These are phyloP conservation scores for Trichosporon ovoides DNA, from an alignment of 1,284 basidiomycete species.

Conservation along the genomic window DNA sequence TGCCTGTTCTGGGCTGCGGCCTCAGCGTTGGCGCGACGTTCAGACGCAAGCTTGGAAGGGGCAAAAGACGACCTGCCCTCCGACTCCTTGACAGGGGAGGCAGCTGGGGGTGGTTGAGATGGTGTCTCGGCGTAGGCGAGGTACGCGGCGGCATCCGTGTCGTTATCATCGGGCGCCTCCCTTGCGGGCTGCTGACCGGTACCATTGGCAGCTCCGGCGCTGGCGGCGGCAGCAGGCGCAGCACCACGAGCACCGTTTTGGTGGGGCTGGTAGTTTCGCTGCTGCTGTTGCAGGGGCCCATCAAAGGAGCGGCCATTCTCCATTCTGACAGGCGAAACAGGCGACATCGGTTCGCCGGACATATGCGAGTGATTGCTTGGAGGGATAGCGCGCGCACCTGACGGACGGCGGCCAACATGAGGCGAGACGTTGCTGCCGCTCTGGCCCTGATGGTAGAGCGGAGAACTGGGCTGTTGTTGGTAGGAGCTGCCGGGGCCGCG, in stretches of 20 bases:
- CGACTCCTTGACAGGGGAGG: not conserved
- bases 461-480: not conserved
- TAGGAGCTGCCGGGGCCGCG: not conserved
- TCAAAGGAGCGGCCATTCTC: not conserved
- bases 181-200: not conserved
- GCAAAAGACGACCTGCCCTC: slow-evolving; percentile 72
- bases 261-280: not conserved
- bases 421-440: not conserved
- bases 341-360: not conserved
- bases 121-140: slow-evolving; percentile 39
- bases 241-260: not conserved
- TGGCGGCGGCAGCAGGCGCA: not conserved
- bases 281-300: not conserved
- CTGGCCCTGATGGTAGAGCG: not conserved
- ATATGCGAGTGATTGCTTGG: slow-evolving; percentile 6
- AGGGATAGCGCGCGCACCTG: slow-evolving; percentile 9
- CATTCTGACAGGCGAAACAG: not conserved
- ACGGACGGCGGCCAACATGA: slow-evolving; percentile 8
- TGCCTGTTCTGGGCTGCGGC: slow-evolving; percentile 61
- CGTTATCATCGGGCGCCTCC: slow-evolving; percentile 20
- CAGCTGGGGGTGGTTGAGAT: not conserved
- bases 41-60: slow-evolving; percentile 68
- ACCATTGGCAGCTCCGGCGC: slow-evolving; percentile 3
- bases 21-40: slow-evolving; percentile 73
- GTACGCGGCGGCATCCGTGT: slow-evolving; percentile 38